Base-by-base conservation (phyloP, 805 yeast species). In the Sugiyamaella qingdaonensis region DNA sequence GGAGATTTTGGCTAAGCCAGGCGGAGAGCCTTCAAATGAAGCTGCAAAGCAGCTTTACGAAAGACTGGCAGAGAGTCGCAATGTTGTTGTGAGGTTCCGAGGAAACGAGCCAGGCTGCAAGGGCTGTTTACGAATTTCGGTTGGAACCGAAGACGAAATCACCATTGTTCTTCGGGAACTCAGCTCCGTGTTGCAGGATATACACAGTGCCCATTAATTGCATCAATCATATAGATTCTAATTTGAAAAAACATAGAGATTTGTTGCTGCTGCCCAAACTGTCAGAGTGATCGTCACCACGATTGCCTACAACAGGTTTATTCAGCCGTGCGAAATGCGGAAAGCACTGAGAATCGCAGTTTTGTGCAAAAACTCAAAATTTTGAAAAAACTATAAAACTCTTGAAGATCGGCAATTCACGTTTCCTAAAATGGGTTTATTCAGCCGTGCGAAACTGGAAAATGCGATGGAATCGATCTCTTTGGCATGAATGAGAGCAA, bases 91-190 rank as follows among this genome's bases (percentile, higher is more conserved):
- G 13, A 80, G 99, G 69, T 94, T 80, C 66, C 80, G 99, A 73
- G 99, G 99, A 31, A 79, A 74, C 34, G 99, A 94, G 71, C 77
- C 83, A 44, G 95, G 96, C 36, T 94, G 99, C 67, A 72, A 73
- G 3, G 99, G 99, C 32, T 88, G 89, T 47, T 72, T 94, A 49
- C 80, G 99, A 69, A 79, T 91, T 21, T 87, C 97, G 1, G 74
- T 94, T 33, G 99, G 99, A 14, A 90, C 96, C 0, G 71, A 68
- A 24, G 81, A 78, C 51, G 98, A 94, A 69, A 92, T 89, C 62
- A 67, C 72, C 46, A 55, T 62, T 7, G 68, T 94, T 48, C 64
- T 91, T 8, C 63, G 73, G 36, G 80, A 78, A 63, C 73, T 88
- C 44, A 60, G 62, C 36, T 64, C 65, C 4, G 56, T 43, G 7